Evolutionary conservation across 139 green algal genomes (phyloP).

Genomic region (Haematococcus lacustris): DNA sequence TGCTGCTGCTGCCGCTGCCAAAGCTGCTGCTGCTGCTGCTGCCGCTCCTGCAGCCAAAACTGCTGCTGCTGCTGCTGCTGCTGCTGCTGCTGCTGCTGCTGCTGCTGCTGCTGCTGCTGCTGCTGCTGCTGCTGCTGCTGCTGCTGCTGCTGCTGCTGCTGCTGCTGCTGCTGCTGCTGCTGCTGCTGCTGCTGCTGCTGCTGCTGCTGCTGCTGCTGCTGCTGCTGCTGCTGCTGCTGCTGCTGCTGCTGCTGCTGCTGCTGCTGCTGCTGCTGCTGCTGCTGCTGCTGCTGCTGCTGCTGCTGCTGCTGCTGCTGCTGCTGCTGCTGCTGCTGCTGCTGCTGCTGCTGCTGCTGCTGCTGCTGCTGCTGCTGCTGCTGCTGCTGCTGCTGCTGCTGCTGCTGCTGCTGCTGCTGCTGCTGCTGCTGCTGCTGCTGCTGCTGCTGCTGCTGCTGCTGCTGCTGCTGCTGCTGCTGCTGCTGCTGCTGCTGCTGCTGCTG

Average conservation of each 20-base stretch:
- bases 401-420: slow-evolving; percentile 5
- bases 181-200: slow-evolving; percentile 4
- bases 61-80: no score
- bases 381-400: neutral
- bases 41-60: no score
- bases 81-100: slow-evolving; percentile 3
- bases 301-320: neutral
- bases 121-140: slow-evolving; percentile 3
- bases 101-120: slow-evolving; percentile 5
- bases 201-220: neutral
- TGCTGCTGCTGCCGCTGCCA: no score
- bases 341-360: neutral
- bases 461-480: neutral
- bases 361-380: slow-evolving; percentile 16
- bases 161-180: slow-evolving; percentile 2
- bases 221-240: slow-evolving; percentile 6
- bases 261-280: slow-evolving; percentile 7
- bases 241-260: slow-evolving; percentile 14
- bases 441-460: neutral
- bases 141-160: slow-evolving; percentile 8
- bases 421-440: neutral
- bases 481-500: slow-evolving; percentile 1
- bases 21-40: no score
- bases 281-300: slow-evolving; percentile 12
- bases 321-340: slow-evolving; percentile 6